phyloP scores from a whole-genome alignment of 441 rosid species.

The Euphorbia corollata region DNA sequence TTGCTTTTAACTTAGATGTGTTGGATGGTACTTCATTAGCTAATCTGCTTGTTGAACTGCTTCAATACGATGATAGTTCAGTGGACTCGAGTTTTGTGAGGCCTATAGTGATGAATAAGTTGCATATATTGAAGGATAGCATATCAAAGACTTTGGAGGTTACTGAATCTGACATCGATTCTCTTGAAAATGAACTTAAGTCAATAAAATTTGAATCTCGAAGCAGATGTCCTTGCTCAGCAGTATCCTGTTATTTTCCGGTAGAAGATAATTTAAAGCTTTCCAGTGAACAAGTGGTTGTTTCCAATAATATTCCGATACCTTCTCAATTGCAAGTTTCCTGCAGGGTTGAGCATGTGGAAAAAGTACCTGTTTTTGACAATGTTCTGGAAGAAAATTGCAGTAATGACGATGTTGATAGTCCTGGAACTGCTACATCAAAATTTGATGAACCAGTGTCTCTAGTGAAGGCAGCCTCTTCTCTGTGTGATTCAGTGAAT shows the following conservation, averaged over 20 bases:
- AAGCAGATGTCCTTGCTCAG: constrained; percentile 24
- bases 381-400: constrained; percentile 34
- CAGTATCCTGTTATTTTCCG: constrained; percentile 30
- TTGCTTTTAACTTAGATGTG: constrained; percentile 63
- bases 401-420: constrained; percentile 50
- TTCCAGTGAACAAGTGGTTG: constrained; percentile 30
- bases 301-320: constrained; percentile 20
- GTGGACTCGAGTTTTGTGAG: constrained; percentile 55
- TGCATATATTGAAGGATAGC: constrained; percentile 59
- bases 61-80: constrained; percentile 53
- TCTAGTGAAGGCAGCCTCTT: constrained; percentile 18
- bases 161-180: constrained; percentile 86
- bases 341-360: constrained; percentile 34
- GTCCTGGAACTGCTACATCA: constrained; percentile 68
- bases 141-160: constrained; percentile 62
- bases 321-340: constrained; percentile 45
- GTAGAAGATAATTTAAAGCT: constrained; percentile 28
- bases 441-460: constrained; percentile 38
- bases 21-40: constrained; percentile 42
- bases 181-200: constrained; percentile 69
- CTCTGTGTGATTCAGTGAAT: constrained; percentile 28
- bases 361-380: constrained; percentile 30
- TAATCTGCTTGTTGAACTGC: constrained; percentile 57
- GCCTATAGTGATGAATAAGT: constrained; percentile 49
- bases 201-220: constrained; percentile 40